These are phyloP conservation scores for Guadua angustifolia DNA, from an alignment of 176 grass and related monocot species.

Conservation along the genomic window DNA sequence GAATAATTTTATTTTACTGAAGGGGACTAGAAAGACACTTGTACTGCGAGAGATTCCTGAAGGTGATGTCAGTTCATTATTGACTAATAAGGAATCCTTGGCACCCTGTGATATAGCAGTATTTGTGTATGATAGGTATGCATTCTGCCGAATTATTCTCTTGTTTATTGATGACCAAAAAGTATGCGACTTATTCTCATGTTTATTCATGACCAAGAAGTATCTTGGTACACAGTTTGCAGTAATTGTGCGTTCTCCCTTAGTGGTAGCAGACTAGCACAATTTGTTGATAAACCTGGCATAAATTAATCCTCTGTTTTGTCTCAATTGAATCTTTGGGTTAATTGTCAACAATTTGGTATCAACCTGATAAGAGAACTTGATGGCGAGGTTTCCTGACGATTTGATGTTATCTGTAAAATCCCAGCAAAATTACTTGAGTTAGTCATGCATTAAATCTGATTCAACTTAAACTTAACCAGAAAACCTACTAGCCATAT, in stretches of 20 bases:
- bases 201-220: neutral
- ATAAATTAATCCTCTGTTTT: neutral
- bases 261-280: neutral
- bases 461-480: neutral
- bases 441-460: neutral
- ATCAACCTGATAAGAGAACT: neutral
- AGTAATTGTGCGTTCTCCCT: neutral
- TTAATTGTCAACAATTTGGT: constrained; percentile 17
- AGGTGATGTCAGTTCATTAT: constrained; percentile 68
- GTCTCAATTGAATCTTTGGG: neutral
- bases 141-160: neutral
- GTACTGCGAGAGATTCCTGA: constrained; percentile 90
- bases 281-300: neutral
- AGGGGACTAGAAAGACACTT: constrained; percentile 86
- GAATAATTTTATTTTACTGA: constrained; percentile 5
- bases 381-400: neutral
- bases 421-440: neutral
- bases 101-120: constrained; percentile 82
- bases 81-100: constrained; percentile 84
- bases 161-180: constrained; percentile 13
- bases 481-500: neutral
- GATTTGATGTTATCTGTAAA: neutral
- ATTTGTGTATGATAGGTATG: constrained; percentile 90
- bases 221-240: neutral
- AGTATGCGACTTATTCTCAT: neutral